These are phyloP conservation scores for Clavispora fructus DNA, from an alignment of 805 yeast genomes.

Conservation along the genomic window DNA sequence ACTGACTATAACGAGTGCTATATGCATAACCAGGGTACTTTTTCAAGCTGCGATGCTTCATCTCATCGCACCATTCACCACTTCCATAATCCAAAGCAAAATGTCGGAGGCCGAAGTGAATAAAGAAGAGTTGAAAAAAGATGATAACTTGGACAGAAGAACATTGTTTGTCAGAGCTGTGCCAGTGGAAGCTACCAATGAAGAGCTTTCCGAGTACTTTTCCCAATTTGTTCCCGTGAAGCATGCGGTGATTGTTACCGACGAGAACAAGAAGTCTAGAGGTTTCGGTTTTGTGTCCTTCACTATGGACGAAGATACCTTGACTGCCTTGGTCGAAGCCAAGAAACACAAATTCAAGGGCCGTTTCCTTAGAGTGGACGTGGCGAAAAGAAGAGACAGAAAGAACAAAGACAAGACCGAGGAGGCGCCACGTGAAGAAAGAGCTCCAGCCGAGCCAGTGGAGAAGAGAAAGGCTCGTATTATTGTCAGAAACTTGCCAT, in stretches of 20 bases:
- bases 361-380: conserved; percentile 66
- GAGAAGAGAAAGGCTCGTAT: conserved; percentile 82
- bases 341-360: conserved; percentile 63
- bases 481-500: conserved; percentile 88
- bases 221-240: conserved; percentile 92
- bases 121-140: conserved; percentile 5
- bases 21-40: not conserved
- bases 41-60: not conserved
- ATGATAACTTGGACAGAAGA: conserved; percentile 44
- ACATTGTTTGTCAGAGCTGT: conserved; percentile 84
- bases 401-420: conserved; percentile 22
- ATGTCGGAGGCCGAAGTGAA: conserved; percentile 2
- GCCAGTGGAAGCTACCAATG: conserved; percentile 76
- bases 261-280: conserved; percentile 67
- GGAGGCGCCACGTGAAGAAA: conserved; percentile 11
- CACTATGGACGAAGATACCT: conserved; percentile 77
- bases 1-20: not conserved
- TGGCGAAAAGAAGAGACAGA: conserved; percentile 91
- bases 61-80: not conserved
- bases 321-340: conserved; percentile 63
- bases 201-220: conserved; percentile 76
- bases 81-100: not conserved
- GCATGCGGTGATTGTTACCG: conserved; percentile 89
- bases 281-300: conserved; percentile 97
- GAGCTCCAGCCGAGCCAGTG: conserved; percentile 29